Base-by-base conservation (phyloP, 1,284 basidiomycete genomes). In the Ceratobasidium theobromae region DNA sequence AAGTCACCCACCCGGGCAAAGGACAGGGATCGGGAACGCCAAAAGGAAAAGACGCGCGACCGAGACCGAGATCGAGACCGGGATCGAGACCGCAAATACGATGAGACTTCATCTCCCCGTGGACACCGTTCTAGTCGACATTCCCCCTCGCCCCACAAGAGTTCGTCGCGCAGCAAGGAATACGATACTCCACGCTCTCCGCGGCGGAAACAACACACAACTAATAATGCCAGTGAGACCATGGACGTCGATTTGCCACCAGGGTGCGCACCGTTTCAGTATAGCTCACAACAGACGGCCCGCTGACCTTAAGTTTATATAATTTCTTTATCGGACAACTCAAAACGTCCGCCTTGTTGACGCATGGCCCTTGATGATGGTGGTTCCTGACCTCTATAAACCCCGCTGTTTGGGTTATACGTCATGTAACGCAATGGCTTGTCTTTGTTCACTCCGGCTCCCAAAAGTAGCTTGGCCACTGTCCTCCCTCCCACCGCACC, bases 201-300 rank as follows among this genome's bases (percentile, higher is more conserved):
- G 5, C 6, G 27, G 23, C 45, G 9, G 12, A 48, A 5, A 25
- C 14, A 5, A 5, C 16, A 43, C 5, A 25, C 27, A 23, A 30
- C 28, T 3, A 12, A 16, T 14, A 12, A n/a, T 6, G 2, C 41
- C 1, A 41, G n/a, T 32, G 33, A 62, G 16, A 23, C 33, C 4
- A 62, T 62, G 58, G 58, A 62, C 14, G 28, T 62, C 30, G 58
- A 62, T n/a, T 16, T 18, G 21, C 40, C 40, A 43, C 46, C 58
- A 40, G 27, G 35, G 58, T 62, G 28, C 9, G 58, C 41, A 1
- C 35, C 5, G 5, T 25, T 16, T 5, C 45, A 11, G 14, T 43
- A 4, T n/a, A 16, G 16, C 27, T 25, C 23, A 25, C 6, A 25
- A 12, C 45, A 48, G 5, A 48, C 41, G 12, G 12, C 21, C n/a